Evolutionary conservation across 2,329 filamentous ascomycete species (phyloP).

Genomic region (Ascochyta rabiei): DNA sequence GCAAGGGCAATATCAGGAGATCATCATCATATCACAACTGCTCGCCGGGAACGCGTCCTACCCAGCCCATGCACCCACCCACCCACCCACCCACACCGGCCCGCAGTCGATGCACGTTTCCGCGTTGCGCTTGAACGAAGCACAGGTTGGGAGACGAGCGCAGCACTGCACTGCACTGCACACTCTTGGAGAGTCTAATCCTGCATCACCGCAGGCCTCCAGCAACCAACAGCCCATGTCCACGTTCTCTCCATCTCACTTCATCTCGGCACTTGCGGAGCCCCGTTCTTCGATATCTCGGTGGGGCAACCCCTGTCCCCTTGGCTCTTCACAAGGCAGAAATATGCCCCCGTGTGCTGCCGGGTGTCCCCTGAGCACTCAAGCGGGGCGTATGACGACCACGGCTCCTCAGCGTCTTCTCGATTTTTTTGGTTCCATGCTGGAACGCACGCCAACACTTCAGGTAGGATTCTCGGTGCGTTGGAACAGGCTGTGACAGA

Average conservation of each 20-base stretch:
- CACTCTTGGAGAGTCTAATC: constrained; percentile 8
- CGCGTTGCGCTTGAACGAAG: constrained; percentile 21
- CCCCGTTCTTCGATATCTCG: constrained; percentile 26
- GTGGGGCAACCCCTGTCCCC: constrained; percentile 32
- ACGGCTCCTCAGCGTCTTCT: constrained; percentile 3
- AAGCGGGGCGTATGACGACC: constrained; percentile 27
- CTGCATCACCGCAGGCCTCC: not conserved
- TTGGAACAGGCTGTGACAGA: constrained; percentile 3
- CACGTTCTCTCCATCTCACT: constrained; percentile 21
- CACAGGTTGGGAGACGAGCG: constrained; percentile 20
- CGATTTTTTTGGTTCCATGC: not conserved
- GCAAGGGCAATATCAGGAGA: constrained; percentile 15
- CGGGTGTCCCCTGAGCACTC: constrained; percentile 19
- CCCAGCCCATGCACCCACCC: constrained; percentile 8
- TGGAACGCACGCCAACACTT: constrained; percentile 8
- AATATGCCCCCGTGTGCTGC: constrained; percentile 6
- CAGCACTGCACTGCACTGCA: not conserved
- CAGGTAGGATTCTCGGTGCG: constrained; percentile 17
- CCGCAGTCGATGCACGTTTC: constrained; percentile 29
- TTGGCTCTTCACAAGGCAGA: constrained; percentile 24
- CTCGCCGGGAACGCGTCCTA: constrained; percentile 17
- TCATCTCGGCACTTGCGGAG: constrained; percentile 27
- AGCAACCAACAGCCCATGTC: constrained; percentile 18
- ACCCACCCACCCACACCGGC: constrained; percentile 20
- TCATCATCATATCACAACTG: constrained; percentile 27